A percentile compares a stretch with the other conserved stretches of the same genome.
Conservation (phyloP, 2,329 filamentous ascomycete species). For the Cryoendolithus antarcticus region DNA sequence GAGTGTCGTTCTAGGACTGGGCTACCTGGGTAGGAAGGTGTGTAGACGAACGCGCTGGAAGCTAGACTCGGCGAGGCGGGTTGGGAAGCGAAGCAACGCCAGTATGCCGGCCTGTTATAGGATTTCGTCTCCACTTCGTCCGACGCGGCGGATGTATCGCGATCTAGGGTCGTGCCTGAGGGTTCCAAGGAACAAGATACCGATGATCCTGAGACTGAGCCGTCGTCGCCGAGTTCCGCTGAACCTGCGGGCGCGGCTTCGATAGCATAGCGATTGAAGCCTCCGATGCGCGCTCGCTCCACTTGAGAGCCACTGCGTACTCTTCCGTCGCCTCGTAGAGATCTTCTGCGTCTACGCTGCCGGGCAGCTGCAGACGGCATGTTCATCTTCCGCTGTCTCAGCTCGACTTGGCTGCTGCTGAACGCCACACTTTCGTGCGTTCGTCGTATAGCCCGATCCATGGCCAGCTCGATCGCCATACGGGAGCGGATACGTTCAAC, state of each 20-base stretch:
- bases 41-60: conserved; percentile 7
- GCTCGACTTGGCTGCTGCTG: conserved; percentile 50
- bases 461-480: conserved; percentile 74
- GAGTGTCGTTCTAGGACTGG: too few relatives aligned
- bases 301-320: background rate
- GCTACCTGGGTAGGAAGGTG: background rate
- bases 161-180: conserved; percentile 2
- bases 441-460: conserved; percentile 62
- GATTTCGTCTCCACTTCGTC: conserved; percentile 22
- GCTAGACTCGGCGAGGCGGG: conserved; percentile 15
- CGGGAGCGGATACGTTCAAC: conserved; percentile 74
- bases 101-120: conserved; percentile 11
- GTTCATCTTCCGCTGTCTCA: conserved; percentile 27
- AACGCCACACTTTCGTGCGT: conserved; percentile 59
- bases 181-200: background rate
- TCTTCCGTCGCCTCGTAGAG: background rate
- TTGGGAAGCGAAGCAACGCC: conserved; percentile 13
- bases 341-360: background rate
- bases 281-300: background rate
- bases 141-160: conserved; percentile 3
- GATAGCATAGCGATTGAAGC: background rate
- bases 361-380: background rate
- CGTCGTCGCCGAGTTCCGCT: background rate
- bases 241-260: background rate
- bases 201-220: background rate